These are phyloP conservation scores for Chrysochromulina parva DNA, from an alignment of 78 protist species.

Conservation along the genomic window DNA sequence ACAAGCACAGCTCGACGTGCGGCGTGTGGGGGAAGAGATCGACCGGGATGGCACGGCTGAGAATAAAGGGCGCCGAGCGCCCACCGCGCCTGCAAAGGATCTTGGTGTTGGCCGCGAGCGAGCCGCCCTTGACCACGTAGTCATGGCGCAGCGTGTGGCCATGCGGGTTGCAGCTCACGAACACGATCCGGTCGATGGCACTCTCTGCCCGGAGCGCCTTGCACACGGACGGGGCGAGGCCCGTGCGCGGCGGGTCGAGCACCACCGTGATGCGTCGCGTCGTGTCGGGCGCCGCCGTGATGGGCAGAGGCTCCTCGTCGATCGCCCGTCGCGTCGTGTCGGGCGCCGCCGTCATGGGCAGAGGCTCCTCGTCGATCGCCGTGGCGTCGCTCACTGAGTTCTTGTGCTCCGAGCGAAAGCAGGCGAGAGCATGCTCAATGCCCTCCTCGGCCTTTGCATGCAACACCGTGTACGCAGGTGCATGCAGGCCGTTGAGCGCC, in stretches of 20 bases:
- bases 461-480: background rate
- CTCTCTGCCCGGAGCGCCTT: background rate
- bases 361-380: too few species aligned
- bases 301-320: too few species aligned
- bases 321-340: background rate
- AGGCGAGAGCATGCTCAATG: too few species aligned
- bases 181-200: background rate
- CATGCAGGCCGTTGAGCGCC: background rate
- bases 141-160: background rate
- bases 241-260: background rate
- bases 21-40: background rate
- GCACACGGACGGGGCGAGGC: background rate
- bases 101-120: background rate
- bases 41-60: background rate
- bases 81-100: background rate
- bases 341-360: too few species aligned
- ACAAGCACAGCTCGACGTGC: background rate
- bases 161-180: conserved; percentile 1
- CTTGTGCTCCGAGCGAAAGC: too few species aligned
- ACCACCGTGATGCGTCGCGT: background rate
- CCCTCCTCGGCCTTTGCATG: background rate
- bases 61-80: background rate
- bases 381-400: too few species aligned
- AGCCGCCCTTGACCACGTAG: background rate
- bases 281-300: too few species aligned